Evolutionary conservation across 1,284 basidiomycete species (phyloP).

Genomic region (Vanrija sp.): DNA sequence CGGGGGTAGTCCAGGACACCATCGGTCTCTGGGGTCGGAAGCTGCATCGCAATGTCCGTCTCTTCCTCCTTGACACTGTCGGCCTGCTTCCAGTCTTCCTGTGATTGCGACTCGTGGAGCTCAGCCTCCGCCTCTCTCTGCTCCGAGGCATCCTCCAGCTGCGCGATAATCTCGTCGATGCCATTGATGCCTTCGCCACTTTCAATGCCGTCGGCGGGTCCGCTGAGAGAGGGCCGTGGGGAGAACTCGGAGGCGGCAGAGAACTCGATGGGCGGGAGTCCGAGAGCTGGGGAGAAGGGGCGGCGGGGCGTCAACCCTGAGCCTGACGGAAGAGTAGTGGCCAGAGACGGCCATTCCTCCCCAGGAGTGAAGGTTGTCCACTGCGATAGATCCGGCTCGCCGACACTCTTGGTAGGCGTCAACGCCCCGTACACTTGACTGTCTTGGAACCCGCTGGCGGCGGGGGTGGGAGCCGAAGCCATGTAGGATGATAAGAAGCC

Average conservation of each 20-base stretch:
- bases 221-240: constrained; percentile 7
- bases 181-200: constrained; percentile 15
- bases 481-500: constrained; percentile 33
- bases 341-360: constrained; percentile 27
- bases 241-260: constrained; percentile 3
- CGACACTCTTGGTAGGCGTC: constrained; percentile 29
- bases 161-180: constrained; percentile 37
- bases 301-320: constrained; percentile 19
- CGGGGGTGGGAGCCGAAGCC: constrained; percentile 1
- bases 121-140: constrained; percentile 13
- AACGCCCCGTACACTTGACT: constrained; percentile 28
- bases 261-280: constrained; percentile 13
- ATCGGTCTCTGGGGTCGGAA: constrained; percentile 35
- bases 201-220: background rate
- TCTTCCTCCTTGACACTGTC: background rate
- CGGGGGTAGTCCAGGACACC: too few relatives aligned
- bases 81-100: too few relatives aligned
- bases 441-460: constrained; percentile 7
- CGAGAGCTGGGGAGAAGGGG: constrained; percentile 12
- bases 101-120: background rate
- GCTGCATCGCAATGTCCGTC: constrained; percentile 14
- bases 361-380: constrained; percentile 44
- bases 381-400: constrained; percentile 31
- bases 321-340: constrained; percentile 12
- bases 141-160: constrained; percentile 37